Base-by-base conservation (phyloP, 2,329 filamentous ascomycete genomes). In the Immersiporthe knoxdaviesiana region DNA sequence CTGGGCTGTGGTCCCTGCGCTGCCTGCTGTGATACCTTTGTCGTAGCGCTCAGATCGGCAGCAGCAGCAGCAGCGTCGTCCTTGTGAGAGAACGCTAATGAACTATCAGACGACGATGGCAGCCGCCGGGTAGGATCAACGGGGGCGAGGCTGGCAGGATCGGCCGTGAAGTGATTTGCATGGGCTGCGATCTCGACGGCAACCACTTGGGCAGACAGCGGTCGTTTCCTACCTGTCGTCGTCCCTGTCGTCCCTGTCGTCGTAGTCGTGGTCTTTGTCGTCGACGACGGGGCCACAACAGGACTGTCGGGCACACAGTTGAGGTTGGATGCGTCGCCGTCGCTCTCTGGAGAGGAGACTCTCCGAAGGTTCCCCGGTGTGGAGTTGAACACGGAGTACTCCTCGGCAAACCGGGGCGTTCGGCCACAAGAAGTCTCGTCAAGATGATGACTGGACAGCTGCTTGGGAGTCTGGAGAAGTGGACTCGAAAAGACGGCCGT, bases 301-400 rank as follows among this genome's bases (percentile, higher is more conserved):
- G 81, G 79, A 71, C 76, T 81, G 67, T 74, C 78, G 72, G 75
- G 75, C 27, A 77, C 74, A 74, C 84, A 83, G 73, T 85, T 84
- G 39, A 50, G 18, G 72, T 79, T 74, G 75, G 86, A 87, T 18
- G 79, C 76, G 35, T 35, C 76, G 35, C 8, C 76, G 69, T 77
- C 81, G 68, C 82, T 80, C 41, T 41, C 18, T 4, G 61, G 27
- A 16, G 41, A 63, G 58, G 80, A 77, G 32, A n/a, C 56, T 66
- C 81, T 84, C 74, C 81, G 81, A 67, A 89, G 80, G 75, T 88
- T 87, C 62, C 86, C 87, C 21, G 88, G 88, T 11, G 87, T 89
- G n/a, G 84, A 81, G 79, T 88, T 88, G 81, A 90, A 90, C 75
- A 90, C 87, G 72, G 87, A 88, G 75, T 88, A 90, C 72, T 90